Base-by-base conservation (phyloP, 1,139 yeast genomes). In the Blastobotrys raffinosifermentans region DNA sequence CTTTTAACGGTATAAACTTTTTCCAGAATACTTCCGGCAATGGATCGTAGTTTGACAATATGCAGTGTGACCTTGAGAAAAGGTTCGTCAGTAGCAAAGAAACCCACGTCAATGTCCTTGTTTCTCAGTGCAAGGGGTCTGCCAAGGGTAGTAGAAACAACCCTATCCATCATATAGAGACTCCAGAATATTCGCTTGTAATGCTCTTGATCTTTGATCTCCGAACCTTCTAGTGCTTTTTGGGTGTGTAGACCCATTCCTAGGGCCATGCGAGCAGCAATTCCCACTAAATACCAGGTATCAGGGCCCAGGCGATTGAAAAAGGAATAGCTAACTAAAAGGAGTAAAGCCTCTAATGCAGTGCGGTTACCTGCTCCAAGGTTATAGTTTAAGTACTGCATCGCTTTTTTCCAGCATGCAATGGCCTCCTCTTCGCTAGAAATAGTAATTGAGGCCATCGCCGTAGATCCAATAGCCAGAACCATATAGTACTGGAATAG, bases 191-290 rank as follows among this genome's bases (percentile, higher is more conserved):
- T 46, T 20, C 51, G 34, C 25, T 45, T 46, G 9, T 46, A 39
- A 14, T 44, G 49, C 26, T 52, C 54, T 25, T 46, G 48, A 22
- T 49, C 43, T n/a, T 44, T 44, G 5, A 26, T 22, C n/a, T 39
- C 40, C n/a, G 47, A 38, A 7, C 40, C 39, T 17, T 40, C 44
- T 3, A 41, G 33, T 9, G 51, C 41, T 13, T 44, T 40, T 39
- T 73, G 77, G 39, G 69, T 74, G 59, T 78, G 75, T 19, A 75
- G 49, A 4, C 84, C 86, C 39, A 79, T 58, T 2, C 81, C 78
- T 42, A 76, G 63, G 0, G 84, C 83, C 68, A 78, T 70, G 45
- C 82, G 60, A 9, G 74, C 67, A 0, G 83, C 79, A 16, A 75
- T 57, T 3, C 85, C 84, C 19, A 76, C 52, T 8, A 50, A 33